Base-by-base conservation (phyloP, 2,329 filamentous ascomycete species). In the Trichoderma koningiopsis region DNA sequence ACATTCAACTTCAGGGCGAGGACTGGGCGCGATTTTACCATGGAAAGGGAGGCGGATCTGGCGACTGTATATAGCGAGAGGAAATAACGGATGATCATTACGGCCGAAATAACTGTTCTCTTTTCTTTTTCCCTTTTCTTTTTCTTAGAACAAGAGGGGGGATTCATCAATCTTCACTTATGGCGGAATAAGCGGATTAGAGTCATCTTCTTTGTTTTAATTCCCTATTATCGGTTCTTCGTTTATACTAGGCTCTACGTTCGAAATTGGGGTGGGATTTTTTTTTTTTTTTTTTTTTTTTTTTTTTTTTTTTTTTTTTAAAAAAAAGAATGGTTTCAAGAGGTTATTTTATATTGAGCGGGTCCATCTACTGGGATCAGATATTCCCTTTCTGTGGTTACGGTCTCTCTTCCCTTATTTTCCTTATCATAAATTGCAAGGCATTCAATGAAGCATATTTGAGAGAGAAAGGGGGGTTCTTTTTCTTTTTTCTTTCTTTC, bases 151-250 rank as follows among this genome's bases (percentile, higher is more conserved):
- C 29, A 16, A 29, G 11, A 35, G 10, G 31, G 11, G 10, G 31
- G 8, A 47, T 43, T n/a, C 40, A 61, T 58, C 35, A 57, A 35
- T 37, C 22, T 29, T 52, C 55, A 67, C 55, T 19, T 43, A 52
- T 22, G 35, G 64, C 64, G 29, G 55, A 67, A 67, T 13, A 19
- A 59, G 64, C 64, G 55, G 40, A 37, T 59, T 67, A 67, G 64
- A 67, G 33, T 29, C 19, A 49, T 29, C 4, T 24, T 31, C 31
- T 40, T 63, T 22, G 19, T 56, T 56, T 37, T n/a, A n/a, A 14
- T 35, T 58, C n/a, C n/a, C 19, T n/a, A 10, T 24, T 24, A 22
- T 29, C 24, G 47, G 10, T 31, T 27, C 13, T 27, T 13, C 16
- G 33, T 24, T 37, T 56, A 10, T 33, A 31, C 8, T 35, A 24